phyloP scores from a whole-genome alignment of 768 basidiomycete genomes.

The Infundibulicybe gibba region DNA sequence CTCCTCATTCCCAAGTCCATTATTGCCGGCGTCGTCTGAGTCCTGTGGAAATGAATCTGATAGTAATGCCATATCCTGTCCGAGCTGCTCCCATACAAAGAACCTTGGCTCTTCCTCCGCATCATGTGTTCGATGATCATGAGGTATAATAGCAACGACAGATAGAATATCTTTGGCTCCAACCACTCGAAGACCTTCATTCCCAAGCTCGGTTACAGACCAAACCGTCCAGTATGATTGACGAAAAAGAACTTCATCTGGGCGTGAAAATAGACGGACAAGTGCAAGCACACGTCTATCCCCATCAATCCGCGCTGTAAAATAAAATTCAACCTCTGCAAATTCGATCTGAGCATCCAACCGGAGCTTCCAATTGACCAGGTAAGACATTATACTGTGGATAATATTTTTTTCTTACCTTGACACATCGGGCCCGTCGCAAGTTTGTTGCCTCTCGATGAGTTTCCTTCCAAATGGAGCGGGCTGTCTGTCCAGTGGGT shows the following conservation, averaged over 20 bases:
- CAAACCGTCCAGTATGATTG: not conserved
- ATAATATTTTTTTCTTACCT: conserved; percentile 9
- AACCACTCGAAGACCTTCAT: conserved; percentile 1
- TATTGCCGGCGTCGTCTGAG: too few relatives aligned
- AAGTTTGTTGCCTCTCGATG: conserved; percentile 8
- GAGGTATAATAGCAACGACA: conserved; percentile 2
- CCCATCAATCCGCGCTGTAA: not conserved
- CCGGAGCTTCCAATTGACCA: not conserved
- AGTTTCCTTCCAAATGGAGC: conserved; percentile 26
- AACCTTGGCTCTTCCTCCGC: not conserved
- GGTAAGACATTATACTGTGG: not conserved
- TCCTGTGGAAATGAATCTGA: too few relatives aligned
- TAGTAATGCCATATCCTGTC: not conserved
- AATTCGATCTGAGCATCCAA: not conserved
- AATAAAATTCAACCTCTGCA: conserved; percentile 6
- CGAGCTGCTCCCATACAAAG: conserved; percentile 1
- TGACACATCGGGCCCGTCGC: conserved; percentile 15
- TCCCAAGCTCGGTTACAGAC: not conserved
- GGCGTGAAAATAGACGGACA: not conserved
- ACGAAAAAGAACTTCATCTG: not conserved
- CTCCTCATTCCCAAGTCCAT: too few relatives aligned
- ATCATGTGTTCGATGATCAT: not conserved
- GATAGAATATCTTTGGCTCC: not conserved
- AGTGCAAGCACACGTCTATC: not conserved
- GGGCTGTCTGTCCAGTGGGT: conserved; percentile 33